Conservation (phyloP, 2,329 filamentous ascomycete species). For the Dothidotthia symphoricarpi region DNA sequence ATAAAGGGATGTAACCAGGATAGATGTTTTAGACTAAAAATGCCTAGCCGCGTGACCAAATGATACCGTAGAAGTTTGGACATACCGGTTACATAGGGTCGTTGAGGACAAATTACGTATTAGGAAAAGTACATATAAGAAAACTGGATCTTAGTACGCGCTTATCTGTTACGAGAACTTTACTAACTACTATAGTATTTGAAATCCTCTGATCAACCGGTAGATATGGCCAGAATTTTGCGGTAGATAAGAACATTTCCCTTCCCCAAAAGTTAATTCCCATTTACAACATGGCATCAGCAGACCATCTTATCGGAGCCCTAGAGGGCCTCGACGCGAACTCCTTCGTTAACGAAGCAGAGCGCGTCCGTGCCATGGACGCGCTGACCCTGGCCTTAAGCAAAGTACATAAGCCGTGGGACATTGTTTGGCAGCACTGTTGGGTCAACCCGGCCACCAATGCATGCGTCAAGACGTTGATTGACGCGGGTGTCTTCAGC, state of each 20-base stretch:
- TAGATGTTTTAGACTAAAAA: too few species aligned
- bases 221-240: slow-evolving; percentile 3
- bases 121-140: slow-evolving; percentile 6
- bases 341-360: slow-evolving; percentile 9
- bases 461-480: slow-evolving; percentile 12
- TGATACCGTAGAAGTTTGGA: slow-evolving; percentile 5
- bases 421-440: slow-evolving; percentile 12
- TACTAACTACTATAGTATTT: slow-evolving; percentile 8
- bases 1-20: too few species aligned
- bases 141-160: slow-evolving; percentile 5
- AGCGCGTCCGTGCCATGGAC: slow-evolving; percentile 9
- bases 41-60: slow-evolving; percentile 7
- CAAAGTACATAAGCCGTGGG: slow-evolving; percentile 10
- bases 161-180: slow-evolving; percentile 8
- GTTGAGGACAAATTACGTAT: slow-evolving; percentile 6
- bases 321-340: slow-evolving; percentile 6
- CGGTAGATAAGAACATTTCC: slow-evolving; percentile 6
- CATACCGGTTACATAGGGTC: slow-evolving; percentile 3
- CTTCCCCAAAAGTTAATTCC: slow-evolving; percentile 2
- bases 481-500: slow-evolving; percentile 10
- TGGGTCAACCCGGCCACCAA: slow-evolving; percentile 11
- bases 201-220: slow-evolving; percentile 2
- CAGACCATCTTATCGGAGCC: slow-evolving; percentile 10
- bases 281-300: slow-evolving; percentile 8
- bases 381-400: slow-evolving; percentile 11